phyloP scores from a whole-genome alignment of 1,139 yeast genomes.

The Debaryomyces singareniensis region DNA sequence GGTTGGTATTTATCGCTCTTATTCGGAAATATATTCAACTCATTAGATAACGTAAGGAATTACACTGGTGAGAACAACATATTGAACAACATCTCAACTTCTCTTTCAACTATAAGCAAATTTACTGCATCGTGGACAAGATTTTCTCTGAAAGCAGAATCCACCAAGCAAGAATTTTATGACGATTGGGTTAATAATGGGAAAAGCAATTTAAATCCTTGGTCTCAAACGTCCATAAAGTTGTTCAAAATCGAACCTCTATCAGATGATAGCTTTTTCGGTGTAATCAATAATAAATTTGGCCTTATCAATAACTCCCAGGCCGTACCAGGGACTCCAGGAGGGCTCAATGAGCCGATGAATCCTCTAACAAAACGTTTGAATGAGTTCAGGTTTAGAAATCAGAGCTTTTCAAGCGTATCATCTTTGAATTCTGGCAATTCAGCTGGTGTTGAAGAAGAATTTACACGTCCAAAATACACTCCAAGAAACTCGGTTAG shows the following conservation, averaged over 20 bases:
- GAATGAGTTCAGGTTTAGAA: slow-evolving; percentile 35
- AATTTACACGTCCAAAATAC: slow-evolving; percentile 13
- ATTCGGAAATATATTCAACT: slow-evolving; percentile 59
- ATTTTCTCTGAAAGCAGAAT: slow-evolving; percentile 11
- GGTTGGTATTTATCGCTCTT: slow-evolving; percentile 74
- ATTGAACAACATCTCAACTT: slow-evolving; percentile 31
- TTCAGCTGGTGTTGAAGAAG: slow-evolving; percentile 26
- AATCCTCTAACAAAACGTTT: slow-evolving; percentile 42
- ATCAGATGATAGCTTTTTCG: slow-evolving; percentile 33
- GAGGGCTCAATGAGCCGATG: slow-evolving; percentile 50
- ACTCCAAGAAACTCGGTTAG: slow-evolving; percentile 26
- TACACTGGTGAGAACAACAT: slow-evolving; percentile 23
- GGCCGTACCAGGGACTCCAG: slow-evolving; percentile 24
- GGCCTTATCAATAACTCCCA: slow-evolving; percentile 10
- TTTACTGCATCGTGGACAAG: slow-evolving; percentile 38
- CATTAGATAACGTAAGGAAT: slow-evolving; percentile 22
- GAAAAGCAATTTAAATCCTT: slow-evolving; percentile 36
- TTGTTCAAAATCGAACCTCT: slow-evolving; percentile 52
- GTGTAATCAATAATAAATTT: slow-evolving; percentile 17
- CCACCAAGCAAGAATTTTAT: slow-evolving; percentile 1
- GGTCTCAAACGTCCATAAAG: slow-evolving; percentile 59
- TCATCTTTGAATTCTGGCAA: slow-evolving; percentile 15
- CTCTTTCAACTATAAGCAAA: slow-evolving; percentile 40
- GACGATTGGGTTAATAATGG: slow-evolving; percentile 19
- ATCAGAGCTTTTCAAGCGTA: slow-evolving; percentile 16